phyloP scores from a whole-genome alignment of 768 basidiomycete species.

The Saitozyma podzolica region DNA sequence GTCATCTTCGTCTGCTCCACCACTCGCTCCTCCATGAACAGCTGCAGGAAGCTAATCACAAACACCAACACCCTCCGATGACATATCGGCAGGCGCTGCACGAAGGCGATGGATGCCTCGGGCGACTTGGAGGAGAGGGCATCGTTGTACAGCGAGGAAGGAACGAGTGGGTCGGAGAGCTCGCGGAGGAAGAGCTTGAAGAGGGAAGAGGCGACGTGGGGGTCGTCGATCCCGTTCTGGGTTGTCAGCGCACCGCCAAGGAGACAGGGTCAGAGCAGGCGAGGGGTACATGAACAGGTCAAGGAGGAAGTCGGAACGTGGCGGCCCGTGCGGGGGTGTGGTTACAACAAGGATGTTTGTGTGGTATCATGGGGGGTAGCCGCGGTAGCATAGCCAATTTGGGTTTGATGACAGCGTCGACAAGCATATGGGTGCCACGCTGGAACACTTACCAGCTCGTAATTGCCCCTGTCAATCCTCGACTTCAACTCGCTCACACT shows the following conservation, averaged over 20 bases:
- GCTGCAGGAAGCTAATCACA: constrained; percentile 84
- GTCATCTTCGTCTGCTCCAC: constrained; percentile 72
- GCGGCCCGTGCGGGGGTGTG: too few species aligned
- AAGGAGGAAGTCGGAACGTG: too few species aligned
- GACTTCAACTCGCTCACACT: constrained; percentile 83
- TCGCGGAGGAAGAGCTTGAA: constrained; percentile 94
- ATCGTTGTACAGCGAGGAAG: constrained; percentile 87
- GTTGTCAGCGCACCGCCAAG: too few species aligned
- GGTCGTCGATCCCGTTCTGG: constrained; percentile 70
- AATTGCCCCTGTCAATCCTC: constrained; percentile 86
- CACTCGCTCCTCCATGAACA: constrained; percentile 77
- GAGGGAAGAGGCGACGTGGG: constrained; percentile 82
- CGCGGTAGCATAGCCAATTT: too few species aligned
- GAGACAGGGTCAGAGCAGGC: background rate
- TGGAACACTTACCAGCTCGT: constrained; percentile 65
- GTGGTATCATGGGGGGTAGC: too few species aligned
- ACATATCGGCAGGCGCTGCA: constrained; percentile 76
- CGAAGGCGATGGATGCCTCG: constrained; percentile 69
- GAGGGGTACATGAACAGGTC: background rate
- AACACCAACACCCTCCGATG: constrained; percentile 84
- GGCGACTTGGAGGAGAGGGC: constrained; percentile 72
- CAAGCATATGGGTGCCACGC: background rate
- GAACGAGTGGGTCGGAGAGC: constrained; percentile 85
- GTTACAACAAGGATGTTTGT: too few species aligned
- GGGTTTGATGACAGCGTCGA: too few species aligned